Percentiles rank a stretch among this genome's conserved stretches.
These are phyloP conservation scores for Marasmius fiardii DNA, from an alignment of 1,284 basidiomycete genomes.

Conservation along the genomic window DNA sequence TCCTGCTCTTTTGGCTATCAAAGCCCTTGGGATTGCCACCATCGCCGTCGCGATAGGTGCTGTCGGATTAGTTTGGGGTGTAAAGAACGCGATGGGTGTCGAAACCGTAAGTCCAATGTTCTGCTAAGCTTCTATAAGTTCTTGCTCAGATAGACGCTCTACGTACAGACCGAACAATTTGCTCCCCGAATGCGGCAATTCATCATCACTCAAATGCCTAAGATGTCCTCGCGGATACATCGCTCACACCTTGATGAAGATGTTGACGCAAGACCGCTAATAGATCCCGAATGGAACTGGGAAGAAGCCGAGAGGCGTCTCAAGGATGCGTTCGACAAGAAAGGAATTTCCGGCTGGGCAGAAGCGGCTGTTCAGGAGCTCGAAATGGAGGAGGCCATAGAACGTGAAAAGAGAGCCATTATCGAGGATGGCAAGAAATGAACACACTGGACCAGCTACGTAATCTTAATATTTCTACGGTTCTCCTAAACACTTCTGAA, in stretches of 20 bases:
- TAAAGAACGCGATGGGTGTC: conserved; percentile 33
- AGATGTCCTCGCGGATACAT: conserved; percentile 49
- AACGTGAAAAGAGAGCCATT: conserved; percentile 33
- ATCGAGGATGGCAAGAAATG: background rate
- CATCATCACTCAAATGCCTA: conserved; percentile 42
- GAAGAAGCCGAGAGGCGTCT: conserved; percentile 48
- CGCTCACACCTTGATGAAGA: conserved; percentile 33
- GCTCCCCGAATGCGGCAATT: conserved; percentile 45
- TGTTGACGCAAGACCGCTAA: conserved; percentile 12
- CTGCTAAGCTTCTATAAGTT: conserved; percentile 1
- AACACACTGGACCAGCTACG: background rate
- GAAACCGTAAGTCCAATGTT: conserved; percentile 26
- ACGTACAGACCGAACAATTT: conserved; percentile 51
- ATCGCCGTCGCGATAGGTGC: conserved; percentile 32
- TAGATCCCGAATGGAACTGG: conserved; percentile 41
- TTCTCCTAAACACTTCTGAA: too few species aligned
- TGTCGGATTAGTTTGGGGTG: conserved; percentile 23
- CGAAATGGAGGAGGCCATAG: conserved; percentile 48
- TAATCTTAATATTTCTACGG: too few species aligned
- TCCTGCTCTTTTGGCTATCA: conserved; percentile 31
- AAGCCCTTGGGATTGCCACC: conserved; percentile 40
- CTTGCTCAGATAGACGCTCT: background rate
- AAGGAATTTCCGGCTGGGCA: conserved; percentile 51
- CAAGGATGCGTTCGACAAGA: conserved; percentile 48
- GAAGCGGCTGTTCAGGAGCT: conserved; percentile 47